Evolutionary conservation across 1,139 yeast species (phyloP), one percentile per base, ranked within the genome.

Genomic region (Eremothecium cymbalariae): DNA sequence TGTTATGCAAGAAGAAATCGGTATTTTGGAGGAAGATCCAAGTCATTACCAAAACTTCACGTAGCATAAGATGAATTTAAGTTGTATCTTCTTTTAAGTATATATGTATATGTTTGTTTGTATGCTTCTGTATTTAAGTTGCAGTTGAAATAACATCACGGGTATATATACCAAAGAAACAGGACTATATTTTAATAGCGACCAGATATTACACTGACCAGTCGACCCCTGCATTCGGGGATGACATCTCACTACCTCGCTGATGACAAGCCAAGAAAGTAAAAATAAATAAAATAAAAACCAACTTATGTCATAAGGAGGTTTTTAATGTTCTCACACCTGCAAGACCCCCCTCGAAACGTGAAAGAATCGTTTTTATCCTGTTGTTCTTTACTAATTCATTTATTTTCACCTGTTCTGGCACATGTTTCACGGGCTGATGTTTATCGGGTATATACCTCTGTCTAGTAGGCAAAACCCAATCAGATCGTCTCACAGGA

Each of bases 1-100:
- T 43, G 58, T 81, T 30, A 62, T 65, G 17, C 86, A 80, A 52
- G 76, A 77, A 45, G 65, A 66, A 4, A 51, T 60, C 4, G 90
- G 90, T 6, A 50, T 80, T 4, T 33, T 44, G 17, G 52, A 48
- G 24, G 64, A 60, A 34, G 35, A 44, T 19, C 49, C 55, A 4
- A 24, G 25, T 3, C 47, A 49, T 30, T 59, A 57, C 37, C 24
- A 25, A 8, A 43, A 41, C 26, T 38, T 55, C 8, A 9, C 13
- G n/a, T n/a, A n/a, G n/a, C n/a, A n/a, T n/a, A n/a, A n/a, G n/a
- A n/a, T n/a, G n/a, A n/a, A n/a, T n/a, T n/a, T n/a, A n/a, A n/a
- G n/a, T n/a, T n/a, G n/a, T n/a, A n/a, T n/a, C n/a, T n/a, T n/a
- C n/a, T n/a, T n/a, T n/a, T n/a, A n/a, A n/a, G n/a, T n/a, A n/a